Conservation (phyloP, 495 filamentous ascomycete genomes). For the Lasiosphaeria hispida region DNA sequence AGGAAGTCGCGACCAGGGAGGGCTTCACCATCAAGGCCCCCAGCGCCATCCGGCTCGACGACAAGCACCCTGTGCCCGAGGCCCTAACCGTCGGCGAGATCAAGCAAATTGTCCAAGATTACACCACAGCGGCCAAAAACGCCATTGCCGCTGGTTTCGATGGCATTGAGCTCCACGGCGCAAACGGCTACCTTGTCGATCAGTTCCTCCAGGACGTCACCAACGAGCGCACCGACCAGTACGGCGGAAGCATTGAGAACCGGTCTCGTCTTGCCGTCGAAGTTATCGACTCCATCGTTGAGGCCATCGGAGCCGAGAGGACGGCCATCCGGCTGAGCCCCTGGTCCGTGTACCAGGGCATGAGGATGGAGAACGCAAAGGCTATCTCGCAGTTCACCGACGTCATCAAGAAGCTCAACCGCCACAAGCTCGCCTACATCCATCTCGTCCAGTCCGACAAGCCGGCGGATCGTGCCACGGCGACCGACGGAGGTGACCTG, state of each 20-base stretch:
- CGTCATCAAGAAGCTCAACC: constrained; percentile 51
- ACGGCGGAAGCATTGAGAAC: constrained; percentile 72
- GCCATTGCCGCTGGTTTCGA: constrained; percentile 72
- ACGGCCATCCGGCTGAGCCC: constrained; percentile 65
- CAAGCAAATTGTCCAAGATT: constrained; percentile 51
- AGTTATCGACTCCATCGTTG: constrained; percentile 58
- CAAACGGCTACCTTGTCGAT: constrained; percentile 74
- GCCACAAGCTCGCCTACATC: constrained; percentile 60
- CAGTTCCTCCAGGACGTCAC: constrained; percentile 65
- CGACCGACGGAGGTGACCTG: constrained; percentile 41
- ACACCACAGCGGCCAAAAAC: constrained; percentile 59
- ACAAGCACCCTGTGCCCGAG: constrained; percentile 39
- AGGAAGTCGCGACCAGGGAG: constrained; percentile 38
- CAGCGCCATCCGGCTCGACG: constrained; percentile 46
- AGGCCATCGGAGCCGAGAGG: constrained; percentile 61
- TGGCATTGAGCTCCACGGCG: constrained; percentile 71
- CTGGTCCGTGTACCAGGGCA: constrained; percentile 64
- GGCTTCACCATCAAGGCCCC: constrained; percentile 45
- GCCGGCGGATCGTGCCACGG: constrained; percentile 36
- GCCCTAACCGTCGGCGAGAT: constrained; percentile 59
- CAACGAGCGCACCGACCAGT: constrained; percentile 64
- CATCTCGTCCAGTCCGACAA: constrained; percentile 61
- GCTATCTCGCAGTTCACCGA: constrained; percentile 58
- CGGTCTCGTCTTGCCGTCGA: constrained; percentile 65
- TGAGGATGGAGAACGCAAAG: constrained; percentile 60